These are phyloP conservation scores for Plenodomus biglobosus DNA, from an alignment of 2,329 filamentous ascomycete species.

Conservation along the genomic window DNA sequence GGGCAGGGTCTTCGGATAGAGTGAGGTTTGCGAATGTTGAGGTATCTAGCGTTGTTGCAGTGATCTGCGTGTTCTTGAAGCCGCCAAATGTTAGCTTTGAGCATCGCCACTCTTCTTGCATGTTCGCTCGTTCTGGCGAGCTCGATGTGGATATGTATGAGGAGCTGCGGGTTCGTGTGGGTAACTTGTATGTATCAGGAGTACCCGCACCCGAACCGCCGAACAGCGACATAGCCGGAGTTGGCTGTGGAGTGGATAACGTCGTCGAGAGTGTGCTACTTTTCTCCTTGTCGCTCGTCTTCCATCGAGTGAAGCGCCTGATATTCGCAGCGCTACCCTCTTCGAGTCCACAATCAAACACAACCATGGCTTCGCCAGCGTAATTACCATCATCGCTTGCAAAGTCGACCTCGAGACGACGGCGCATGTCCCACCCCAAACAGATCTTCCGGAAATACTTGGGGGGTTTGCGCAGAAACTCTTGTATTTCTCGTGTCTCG, in stretches of 20 bases:
- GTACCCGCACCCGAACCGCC: conserved; percentile 46
- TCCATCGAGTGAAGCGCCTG: conserved; percentile 61
- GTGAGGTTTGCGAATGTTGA: conserved; percentile 73
- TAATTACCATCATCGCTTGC: conserved; percentile 74
- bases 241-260: conserved; percentile 17
- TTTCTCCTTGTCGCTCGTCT: conserved; percentile 39
- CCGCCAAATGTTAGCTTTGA: conserved; percentile 65
- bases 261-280: conserved; percentile 18
- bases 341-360: conserved; percentile 72
- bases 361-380: conserved; percentile 74
- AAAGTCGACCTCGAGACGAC: conserved; percentile 85
- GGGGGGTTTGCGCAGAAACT: conserved; percentile 71
- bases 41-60: conserved; percentile 69
- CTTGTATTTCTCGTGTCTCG: conserved; percentile 81
- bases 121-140: conserved; percentile 39
- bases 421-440: conserved; percentile 88
- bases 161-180: conserved; percentile 31
- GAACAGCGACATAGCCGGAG: conserved; percentile 51
- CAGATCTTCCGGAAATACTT: conserved; percentile 77
- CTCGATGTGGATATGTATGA: conserved; percentile 41
- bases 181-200: conserved; percentile 20
- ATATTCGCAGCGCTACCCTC: conserved; percentile 57
- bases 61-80: conserved; percentile 63
- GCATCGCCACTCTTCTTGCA: conserved; percentile 65
- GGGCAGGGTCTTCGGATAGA: conserved; percentile 74